phyloP scores from a whole-genome alignment of 352 stramenopile genomes.

The Pythium folliculosum region DNA sequence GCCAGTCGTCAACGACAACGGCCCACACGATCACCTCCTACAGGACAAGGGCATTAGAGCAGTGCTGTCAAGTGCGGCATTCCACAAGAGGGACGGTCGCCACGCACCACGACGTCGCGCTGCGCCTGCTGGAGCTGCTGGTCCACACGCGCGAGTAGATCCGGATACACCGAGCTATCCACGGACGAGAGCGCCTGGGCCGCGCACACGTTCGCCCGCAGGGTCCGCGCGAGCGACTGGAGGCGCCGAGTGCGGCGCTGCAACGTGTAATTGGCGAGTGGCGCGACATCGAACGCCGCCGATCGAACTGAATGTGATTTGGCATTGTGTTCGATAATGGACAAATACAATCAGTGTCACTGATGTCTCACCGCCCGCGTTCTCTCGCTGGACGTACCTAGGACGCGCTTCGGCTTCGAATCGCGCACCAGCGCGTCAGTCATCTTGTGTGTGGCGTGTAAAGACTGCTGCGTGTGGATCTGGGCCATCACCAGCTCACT shows the following conservation, averaged over 20 bases:
- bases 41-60: background rate
- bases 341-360: no score
- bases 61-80: no score
- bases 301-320: slow-evolving; percentile 8
- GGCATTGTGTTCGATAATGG: background rate
- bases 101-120: slow-evolving; percentile 21
- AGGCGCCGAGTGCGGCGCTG: slow-evolving; percentile 7
- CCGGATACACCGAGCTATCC: background rate
- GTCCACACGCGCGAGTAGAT: slow-evolving; percentile 9
- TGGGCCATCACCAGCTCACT: slow-evolving; percentile 18
- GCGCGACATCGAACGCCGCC: slow-evolving; percentile 8
- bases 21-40: slow-evolving; percentile 27
- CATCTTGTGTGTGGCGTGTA: background rate
- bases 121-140: background rate
- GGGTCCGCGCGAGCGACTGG: slow-evolving; percentile 18
- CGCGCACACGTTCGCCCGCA: slow-evolving; percentile 17
- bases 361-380: no score
- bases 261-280: slow-evolving; percentile 6
- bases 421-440: background rate
- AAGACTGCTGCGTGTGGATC: background rate
- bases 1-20: slow-evolving; percentile 12
- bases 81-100: no score
- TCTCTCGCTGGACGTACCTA: slow-evolving; percentile 3
- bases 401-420: slow-evolving; percentile 9
- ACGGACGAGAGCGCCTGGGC: background rate